Base-by-base conservation (phyloP, 2,329 filamentous ascomycete genomes). In the Ceratocystis harringtonii region DNA sequence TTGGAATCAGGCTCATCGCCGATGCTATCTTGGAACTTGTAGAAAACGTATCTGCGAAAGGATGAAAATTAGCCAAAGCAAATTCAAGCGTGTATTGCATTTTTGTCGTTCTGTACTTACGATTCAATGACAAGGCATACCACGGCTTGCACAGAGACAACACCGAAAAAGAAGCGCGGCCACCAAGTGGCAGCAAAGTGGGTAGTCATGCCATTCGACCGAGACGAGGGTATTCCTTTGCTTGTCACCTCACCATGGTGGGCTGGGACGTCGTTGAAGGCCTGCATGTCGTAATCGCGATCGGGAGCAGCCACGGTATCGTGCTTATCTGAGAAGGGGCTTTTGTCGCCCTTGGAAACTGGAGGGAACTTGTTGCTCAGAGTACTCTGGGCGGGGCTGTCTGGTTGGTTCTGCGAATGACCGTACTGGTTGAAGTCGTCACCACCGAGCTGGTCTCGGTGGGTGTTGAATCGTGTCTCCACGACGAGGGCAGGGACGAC, bases 101-200 rank as follows among this genome's bases (percentile, higher is more conserved):
- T n/a, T 28, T 22, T 25, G 28, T 36, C 3, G 5, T 41, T 15
- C 3, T 15, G 66, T 44, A 80, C 89, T 73, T 81, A 96, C 90
- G 88, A 84, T 80, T 99, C 92, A 69, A 96, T 87, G 28, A 82
- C 86, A 70, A 97, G 81, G 69, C 89, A 89, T 65, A 95, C 81
- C 68, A 88, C 76, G 68, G 90, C 89, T 79, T 99, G 94, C 66
- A 89, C 69, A 58, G 87, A 75, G 44, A 89, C 85, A 44, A 88
- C 81, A 69, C 84, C 74, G 76, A 95, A 84, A 74, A 97, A 97
- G 68, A 84, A 79, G 80, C 90, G 92, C 17, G 92, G 91, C 92
- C 94, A 99, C 72, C 81, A 84, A 66, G 89, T 88, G 73, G 85
- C 89, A 71, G 95, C 87, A 70, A 88, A 84, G 73, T 91, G 92